phyloP scores from a whole-genome alignment of 306 rosid genomes.

The Lotus japonicus region DNA sequence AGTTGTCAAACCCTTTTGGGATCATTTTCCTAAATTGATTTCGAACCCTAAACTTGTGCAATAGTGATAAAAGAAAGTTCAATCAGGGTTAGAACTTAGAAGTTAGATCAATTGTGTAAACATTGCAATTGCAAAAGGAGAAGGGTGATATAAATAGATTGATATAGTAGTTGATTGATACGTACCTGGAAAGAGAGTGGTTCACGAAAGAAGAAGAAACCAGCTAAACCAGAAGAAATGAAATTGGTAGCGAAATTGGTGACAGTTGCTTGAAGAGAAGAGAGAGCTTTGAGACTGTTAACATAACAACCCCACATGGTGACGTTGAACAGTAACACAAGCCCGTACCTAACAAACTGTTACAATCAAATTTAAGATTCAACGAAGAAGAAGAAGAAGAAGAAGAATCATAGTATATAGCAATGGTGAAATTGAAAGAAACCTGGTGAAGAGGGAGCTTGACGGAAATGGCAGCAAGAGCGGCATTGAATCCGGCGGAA shows the following conservation, averaged over 20 bases:
- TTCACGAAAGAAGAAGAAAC: constrained; percentile 66
- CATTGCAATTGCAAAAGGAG: not conserved
- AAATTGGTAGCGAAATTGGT: constrained; percentile 90
- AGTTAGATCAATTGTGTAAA: not conserved
- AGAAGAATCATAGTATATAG: not conserved
- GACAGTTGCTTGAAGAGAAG: constrained; percentile 84
- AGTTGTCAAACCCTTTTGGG: too few relatives aligned
- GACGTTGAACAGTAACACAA: constrained; percentile 59
- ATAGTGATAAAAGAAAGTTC: too few relatives aligned
- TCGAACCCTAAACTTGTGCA: too few relatives aligned
- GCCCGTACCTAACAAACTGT: constrained; percentile 55
- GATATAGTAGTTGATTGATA: too few relatives aligned
- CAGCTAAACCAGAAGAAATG: constrained; percentile 77
- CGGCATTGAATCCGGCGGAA: constrained; percentile 35
- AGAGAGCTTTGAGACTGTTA: constrained; percentile 76
- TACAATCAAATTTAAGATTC: not conserved
- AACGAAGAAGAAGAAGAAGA: not conserved
- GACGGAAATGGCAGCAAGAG: constrained; percentile 30
- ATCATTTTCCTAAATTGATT: not conserved
- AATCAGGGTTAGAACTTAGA: too few relatives aligned
- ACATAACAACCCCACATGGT: constrained; percentile 87
- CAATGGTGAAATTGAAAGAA: not conserved
- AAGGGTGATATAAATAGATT: not conserved
- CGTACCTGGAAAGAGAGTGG: constrained; percentile 62
- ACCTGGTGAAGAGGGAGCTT: constrained; percentile 23